Evolutionary conservation across 2,329 filamentous ascomycete species (phyloP), one percentile per base, ranked within the genome.

Genomic region (Pseudogymnoascus sp.): DNA sequence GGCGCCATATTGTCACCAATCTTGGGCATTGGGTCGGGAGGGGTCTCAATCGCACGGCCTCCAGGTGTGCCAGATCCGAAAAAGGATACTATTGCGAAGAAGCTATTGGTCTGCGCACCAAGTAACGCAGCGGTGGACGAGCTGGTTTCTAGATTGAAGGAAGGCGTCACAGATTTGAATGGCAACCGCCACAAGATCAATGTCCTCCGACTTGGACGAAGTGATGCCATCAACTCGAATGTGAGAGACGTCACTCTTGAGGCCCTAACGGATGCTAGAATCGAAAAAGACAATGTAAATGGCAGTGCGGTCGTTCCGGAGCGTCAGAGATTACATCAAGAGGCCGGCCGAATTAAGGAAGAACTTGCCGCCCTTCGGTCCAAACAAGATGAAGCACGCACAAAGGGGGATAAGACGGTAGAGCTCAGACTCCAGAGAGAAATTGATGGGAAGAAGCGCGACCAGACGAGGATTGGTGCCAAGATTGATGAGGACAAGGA

Each of bases 71-170:
- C 65, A 73, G 73, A 62, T 71, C 74, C 14, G 70, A 72, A 69
- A 68, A 68, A 73, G 66, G 69, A 70, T 61, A 71, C 67, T 64
- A 78, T 60, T 60, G 21, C 84, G 1, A 97, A 96, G 77, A 99
- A 97, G 75, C 80, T 99, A 25, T 82, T 99, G 25, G 91, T 99
- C 23, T 99, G 94, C 72, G 94, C 94, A n/a, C 94, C 94, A 12
- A 97, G 92, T 80, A 99, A 99, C 75, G 94, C 94, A 5, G 94
- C 94, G 33, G 94, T 99, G 5, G 94, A 99, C 73, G 94, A 99
- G 74, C 75, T 99, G 66, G 94, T 99, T 16, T 86, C 97, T 74
- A 88, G 94, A 77, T 83, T 99, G 71, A 97, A 96, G 76, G 80
- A 85, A 62, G 94, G 94, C 4, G 83, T 99, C 61, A 93, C 87